Evolutionary conservation across 2,329 filamentous ascomycete species (phyloP), one percentile per base, ranked within the genome.

Genomic region (Fusarium sp.): DNA sequence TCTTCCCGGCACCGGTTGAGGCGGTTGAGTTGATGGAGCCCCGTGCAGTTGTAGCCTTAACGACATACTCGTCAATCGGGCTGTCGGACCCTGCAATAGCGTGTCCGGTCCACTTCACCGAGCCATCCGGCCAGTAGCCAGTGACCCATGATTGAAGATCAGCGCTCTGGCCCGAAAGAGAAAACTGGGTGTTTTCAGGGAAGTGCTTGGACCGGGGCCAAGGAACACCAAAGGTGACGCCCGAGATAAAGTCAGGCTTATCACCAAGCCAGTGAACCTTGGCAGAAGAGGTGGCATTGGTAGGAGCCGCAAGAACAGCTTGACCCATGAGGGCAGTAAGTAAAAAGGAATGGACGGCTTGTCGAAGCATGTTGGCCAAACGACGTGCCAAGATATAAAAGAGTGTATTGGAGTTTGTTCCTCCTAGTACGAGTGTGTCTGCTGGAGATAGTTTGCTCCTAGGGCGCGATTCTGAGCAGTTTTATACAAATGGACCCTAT

Each of bases 81-180:
- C 73, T 75, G 2, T 85, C 84, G 0, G 83, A 84, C 6, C 81
- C 85, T 14, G 84, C 79, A 50, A 91, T 81, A 0, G 89, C 88
- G 74, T 91, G 90, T 1, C 85, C 89, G 4, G 87, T 90, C 90
- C 90, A 91, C 76, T 91, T 91, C 63, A 91, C 83, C 0, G 89
- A 90, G 29, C 87, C 88, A 79, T 91, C 90, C 1, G 86, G 84
- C 90, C 89, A 91, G 77, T 88, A 89, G 0, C 86, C 88, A 1
- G 87, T 91, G 4, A 85, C 81, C 89, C 89, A 91, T 0, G 89
- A 88, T 69, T 91, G 86, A 71, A 66, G 76, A 1, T 70, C 69
- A 14, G 78, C 14, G 8, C 60, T 35, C 42, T 76, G 64, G 22
- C 35, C 76, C 1, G 74, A 72, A 27, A 82, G 78, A 9, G 79